Evolutionary conservation across 2,329 filamentous ascomycete species (phyloP), one percentile per base, ranked within the genome.

Genomic region (Dryadomyces quercivorus): DNA sequence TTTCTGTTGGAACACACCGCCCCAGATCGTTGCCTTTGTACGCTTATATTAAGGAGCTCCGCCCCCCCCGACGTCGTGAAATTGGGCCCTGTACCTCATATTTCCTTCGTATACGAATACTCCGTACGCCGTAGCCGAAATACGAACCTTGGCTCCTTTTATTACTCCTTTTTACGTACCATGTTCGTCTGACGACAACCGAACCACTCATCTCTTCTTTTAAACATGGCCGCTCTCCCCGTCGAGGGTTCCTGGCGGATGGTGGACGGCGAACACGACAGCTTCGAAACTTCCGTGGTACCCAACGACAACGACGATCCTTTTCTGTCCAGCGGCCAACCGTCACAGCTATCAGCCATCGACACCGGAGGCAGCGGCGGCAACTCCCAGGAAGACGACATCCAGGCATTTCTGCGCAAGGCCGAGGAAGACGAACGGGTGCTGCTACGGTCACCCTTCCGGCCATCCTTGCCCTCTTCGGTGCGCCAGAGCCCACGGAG

Each of bases 231-330:
- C 4, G 61, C 63, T 21, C 62, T 73, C 16, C 71, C 72, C 40
- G 69, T 78, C 45, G 75, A 78, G 58, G 73, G 74, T 59, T 81
- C 78, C 20, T 82, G 78, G 78, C 78, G 78, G 60, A 72, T 82
- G 67, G 77, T 82, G 13, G 78, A 82, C 56, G 77, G 72, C 62
- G 78, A 81, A 55, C 74, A 81, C 63, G 78, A 81, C 62, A 80
- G 76, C 61, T 81, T 81, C 63, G 78, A 80, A 60, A 79, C 77
- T 6, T 73, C 74, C 10, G 69, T 80, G 53, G 65, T 80, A 16
- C 72, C 74, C 38, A 64, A 74, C 34, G 72, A 74, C 46, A 68
- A 72, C 50, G 51, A 53, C 26, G 65, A 70, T 26, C 59, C 66
- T 22, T 60, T 69, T 51, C 36, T 13, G 36, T 16, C 36, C 6